These are phyloP conservation scores for Blastocystis sp. DNA, from an alignment of 352 stramenopile genomes.

Conservation along the genomic window DNA sequence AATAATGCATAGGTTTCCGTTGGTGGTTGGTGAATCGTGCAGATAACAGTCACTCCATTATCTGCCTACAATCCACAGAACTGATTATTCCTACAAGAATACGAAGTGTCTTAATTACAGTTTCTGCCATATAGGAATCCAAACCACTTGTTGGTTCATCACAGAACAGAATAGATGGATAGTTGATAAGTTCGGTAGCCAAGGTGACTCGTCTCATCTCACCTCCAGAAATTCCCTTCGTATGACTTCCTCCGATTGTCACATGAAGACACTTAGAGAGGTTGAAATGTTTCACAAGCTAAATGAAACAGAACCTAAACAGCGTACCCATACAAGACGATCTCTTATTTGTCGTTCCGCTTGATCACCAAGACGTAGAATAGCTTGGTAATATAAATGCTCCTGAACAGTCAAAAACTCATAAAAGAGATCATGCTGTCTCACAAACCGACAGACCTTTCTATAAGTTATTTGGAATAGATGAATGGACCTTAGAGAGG, in stretches of 20 bases:
- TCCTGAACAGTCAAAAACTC: conserved; percentile 65
- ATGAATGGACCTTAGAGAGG: conserved; percentile 11
- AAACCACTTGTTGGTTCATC: conserved; percentile 61
- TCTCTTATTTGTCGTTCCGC: conserved; percentile 29
- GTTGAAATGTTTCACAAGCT: conserved; percentile 60
- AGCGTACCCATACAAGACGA: conserved; percentile 12
- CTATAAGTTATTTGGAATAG: background rate
- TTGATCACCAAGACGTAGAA: conserved; percentile 23
- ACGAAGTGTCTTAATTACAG: conserved; percentile 40
- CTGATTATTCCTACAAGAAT: background rate
- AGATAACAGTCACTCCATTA: conserved; percentile 53
- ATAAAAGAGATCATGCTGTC: conserved; percentile 62
- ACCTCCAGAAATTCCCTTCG: conserved; percentile 60
- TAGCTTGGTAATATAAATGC: conserved; percentile 66
- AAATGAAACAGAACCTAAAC: background rate
- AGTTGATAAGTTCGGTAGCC: conserved; percentile 64
- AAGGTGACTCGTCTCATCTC: conserved; percentile 62
- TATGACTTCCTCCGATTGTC: conserved; percentile 31
- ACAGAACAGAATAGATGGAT: conserved; percentile 56
- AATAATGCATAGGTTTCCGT: conserved; percentile 57
- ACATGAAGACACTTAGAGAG: conserved; percentile 44
- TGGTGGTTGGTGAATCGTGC: conserved; percentile 62
- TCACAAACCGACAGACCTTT: conserved; percentile 56
- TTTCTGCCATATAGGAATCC: conserved; percentile 67
- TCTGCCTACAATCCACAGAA: background rate